A percentile compares a stretch with the other conserved stretches of the same genome.
Evolutionary conservation across 2,329 filamentous ascomycete genomes (phyloP).

Genomic region (Trichoderma oligosporum): DNA sequence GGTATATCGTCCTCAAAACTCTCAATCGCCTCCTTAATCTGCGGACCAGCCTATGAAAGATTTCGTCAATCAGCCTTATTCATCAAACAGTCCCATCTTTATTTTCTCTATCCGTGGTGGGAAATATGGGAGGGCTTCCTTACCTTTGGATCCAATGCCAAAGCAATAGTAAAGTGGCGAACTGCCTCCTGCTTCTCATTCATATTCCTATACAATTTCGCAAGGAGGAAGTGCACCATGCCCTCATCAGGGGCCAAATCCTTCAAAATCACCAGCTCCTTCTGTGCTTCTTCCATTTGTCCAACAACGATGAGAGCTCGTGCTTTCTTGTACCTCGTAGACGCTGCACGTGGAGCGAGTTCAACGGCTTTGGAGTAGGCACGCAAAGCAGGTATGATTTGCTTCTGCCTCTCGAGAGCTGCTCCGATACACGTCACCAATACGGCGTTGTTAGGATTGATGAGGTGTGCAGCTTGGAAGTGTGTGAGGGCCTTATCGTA

Average conservation of each 20-base stretch:
- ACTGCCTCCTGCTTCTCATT: conserved; percentile 77
- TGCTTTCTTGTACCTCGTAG: conserved; percentile 91
- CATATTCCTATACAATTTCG: conserved; percentile 72
- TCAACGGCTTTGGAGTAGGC: conserved; percentile 81
- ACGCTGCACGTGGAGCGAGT: conserved; percentile 73
- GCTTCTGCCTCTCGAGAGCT: conserved; percentile 83
- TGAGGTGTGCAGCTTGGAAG: conserved; percentile 79
- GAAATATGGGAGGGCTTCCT: conserved; percentile 29
- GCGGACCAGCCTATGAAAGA: conserved; percentile 69
- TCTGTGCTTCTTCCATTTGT: conserved; percentile 67
- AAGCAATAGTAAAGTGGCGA: conserved; percentile 86
- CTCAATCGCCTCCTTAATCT: conserved; percentile 97
- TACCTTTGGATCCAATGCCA: conserved; percentile 97
- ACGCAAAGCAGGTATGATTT: conserved; percentile 70
- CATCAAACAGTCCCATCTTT: neutral
- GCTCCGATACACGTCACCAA: conserved; percentile 89
- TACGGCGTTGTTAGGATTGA: conserved; percentile 92
- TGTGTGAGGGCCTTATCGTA: conserved; percentile 89
- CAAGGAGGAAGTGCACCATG: conserved; percentile 92
- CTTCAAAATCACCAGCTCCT: conserved; percentile 82
- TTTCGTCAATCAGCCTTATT: neutral
- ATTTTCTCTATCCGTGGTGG: no score
- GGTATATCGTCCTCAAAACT: conserved; percentile 76
- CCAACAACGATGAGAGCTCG: conserved; percentile 75
- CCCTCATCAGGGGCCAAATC: conserved; percentile 91